Base-by-base conservation (phyloP, 495 filamentous ascomycete species). In the Penicillium desertorum region DNA sequence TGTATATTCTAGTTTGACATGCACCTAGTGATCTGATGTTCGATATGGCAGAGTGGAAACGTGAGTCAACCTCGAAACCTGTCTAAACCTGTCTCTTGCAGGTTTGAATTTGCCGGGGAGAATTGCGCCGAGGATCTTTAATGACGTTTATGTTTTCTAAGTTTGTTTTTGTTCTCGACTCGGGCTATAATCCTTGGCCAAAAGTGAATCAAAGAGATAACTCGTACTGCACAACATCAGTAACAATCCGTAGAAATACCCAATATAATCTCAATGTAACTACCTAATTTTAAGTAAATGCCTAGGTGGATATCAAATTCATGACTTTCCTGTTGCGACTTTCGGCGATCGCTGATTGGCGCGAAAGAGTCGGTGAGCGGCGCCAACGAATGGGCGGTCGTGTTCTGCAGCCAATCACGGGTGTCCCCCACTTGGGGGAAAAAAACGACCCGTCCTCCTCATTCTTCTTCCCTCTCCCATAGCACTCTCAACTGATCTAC, bases 331-430 rank as follows among this genome's bases (percentile, higher is more conserved):
- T 36, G 36, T 42, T 53, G 23, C 39, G 19, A 43, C 37, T 43
- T 43, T 44, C 1, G 39, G 23, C 51, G 37, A 1, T 20, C 37
- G 14, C 39, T 53, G 51, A 53, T 53, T 53, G 51, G 51, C 14
- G 1, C 25, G 16, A 67, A 75, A 74, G 62, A 74, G 70, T 72
- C 72, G 74, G 74, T 75, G 71, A 75, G 67, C 62, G 48, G 41
- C 46, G 50, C 59, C 62, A 61, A 54, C 72, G 61, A 75, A 77
- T 75, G 57, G 61, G 17, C 52, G 50, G 45, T 42, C 49, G 57
- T 50, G 51, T 50, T 51, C 43, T 25, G 16, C 43, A 47, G 41
- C 71, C 71, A 72, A 72, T 73, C 62, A 72, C 23, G 43, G 37
- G 37, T 46, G 37, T 27, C 54, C 39, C 59, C 66, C 66, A 62